A percentile compares a stretch with the other conserved stretches of the same genome.
Conservation (phyloP, 2,329 filamentous ascomycete species). For the Hymenoscyphus occultus region DNA sequence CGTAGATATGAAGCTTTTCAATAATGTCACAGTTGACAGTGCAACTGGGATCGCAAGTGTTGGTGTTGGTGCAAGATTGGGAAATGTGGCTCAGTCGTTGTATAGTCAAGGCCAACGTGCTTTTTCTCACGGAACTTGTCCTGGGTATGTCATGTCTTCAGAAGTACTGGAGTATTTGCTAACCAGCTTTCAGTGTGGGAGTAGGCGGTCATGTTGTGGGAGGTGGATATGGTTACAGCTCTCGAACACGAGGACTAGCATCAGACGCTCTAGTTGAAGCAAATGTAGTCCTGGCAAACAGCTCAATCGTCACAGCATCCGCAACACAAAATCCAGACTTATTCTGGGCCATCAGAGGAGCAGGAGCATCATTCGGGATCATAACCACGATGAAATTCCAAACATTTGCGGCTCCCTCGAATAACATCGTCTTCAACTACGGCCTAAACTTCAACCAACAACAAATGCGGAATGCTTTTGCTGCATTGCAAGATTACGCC, state of each 20-base stretch:
- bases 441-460: constrained; percentile 9
- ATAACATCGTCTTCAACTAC: constrained; percentile 19
- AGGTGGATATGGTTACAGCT: constrained; percentile 24
- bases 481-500: constrained; percentile 19
- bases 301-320: constrained; percentile 38
- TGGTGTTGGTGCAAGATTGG: constrained; percentile 43
- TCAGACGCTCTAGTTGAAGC: constrained; percentile 22
- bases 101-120: constrained; percentile 38
- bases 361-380: constrained; percentile 37
- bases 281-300: constrained; percentile 20
- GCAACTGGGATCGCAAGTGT: constrained; percentile 32
- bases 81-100: constrained; percentile 41
- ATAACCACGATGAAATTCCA: constrained; percentile 34
- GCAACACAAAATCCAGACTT: constrained; percentile 43
- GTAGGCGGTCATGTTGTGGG: constrained; percentile 22
- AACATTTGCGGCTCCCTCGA: constrained; percentile 51
- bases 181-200: constrained; percentile 11
- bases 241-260: constrained; percentile 22
- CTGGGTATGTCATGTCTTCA: constrained; percentile 28
- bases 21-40: constrained; percentile 51
- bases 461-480: constrained; percentile 9
- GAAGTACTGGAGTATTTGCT: not conserved
- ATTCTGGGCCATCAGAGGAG: constrained; percentile 44
- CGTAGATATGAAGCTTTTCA: constrained; percentile 53
- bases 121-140: constrained; percentile 45